Conservation (phyloP, 1,284 basidiomycete species). For the Leccinum pachyderme region DNA sequence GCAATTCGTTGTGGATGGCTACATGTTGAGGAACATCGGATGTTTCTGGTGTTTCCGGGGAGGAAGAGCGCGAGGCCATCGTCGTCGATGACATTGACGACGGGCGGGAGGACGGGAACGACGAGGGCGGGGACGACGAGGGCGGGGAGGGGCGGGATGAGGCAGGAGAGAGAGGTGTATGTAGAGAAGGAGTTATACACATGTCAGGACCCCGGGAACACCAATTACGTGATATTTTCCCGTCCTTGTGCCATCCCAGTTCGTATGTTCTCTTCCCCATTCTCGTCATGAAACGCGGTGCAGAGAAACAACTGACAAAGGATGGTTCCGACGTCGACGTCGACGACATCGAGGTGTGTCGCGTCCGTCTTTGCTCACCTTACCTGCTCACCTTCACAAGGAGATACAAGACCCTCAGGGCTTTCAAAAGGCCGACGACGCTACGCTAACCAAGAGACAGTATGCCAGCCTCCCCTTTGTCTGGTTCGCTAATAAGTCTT, state of each 20-base stretch:
- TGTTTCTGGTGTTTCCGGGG: slow-evolving; percentile 65
- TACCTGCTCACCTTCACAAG: slow-evolving; percentile 28
- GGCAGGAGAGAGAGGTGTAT: too few species aligned
- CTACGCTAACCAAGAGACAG: slow-evolving; percentile 49
- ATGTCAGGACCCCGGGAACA: slow-evolving; percentile 12
- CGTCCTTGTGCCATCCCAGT: slow-evolving; percentile 2
- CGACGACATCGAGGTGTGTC: slow-evolving; percentile 34
- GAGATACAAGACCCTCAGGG: slow-evolving; percentile 42
- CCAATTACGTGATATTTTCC: slow-evolving; percentile 25
- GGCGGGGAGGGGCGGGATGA: too few species aligned
- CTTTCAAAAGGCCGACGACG: slow-evolving; percentile 58
- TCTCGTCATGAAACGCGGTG: slow-evolving; percentile 65
- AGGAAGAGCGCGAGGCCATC: slow-evolving; percentile 65
- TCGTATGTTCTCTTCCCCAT: slow-evolving; percentile 1
- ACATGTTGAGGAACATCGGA: slow-evolving; percentile 51
- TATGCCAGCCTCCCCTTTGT: slow-evolving; percentile 31
- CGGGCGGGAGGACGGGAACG: slow-evolving; percentile 3
- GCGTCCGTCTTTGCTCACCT: not conserved
- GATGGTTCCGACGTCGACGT: slow-evolving; percentile 47
- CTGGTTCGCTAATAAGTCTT: slow-evolving; percentile 6
- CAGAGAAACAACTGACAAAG: slow-evolving; percentile 70
- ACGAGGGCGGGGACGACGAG: slow-evolving; percentile 3
- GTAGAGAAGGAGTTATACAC: too few species aligned
- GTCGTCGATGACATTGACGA: slow-evolving; percentile 51
- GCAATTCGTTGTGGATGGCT: slow-evolving; percentile 51